Base-by-base conservation (phyloP, 75 land plant species). In the Pseudotsuga menziesii region DNA sequence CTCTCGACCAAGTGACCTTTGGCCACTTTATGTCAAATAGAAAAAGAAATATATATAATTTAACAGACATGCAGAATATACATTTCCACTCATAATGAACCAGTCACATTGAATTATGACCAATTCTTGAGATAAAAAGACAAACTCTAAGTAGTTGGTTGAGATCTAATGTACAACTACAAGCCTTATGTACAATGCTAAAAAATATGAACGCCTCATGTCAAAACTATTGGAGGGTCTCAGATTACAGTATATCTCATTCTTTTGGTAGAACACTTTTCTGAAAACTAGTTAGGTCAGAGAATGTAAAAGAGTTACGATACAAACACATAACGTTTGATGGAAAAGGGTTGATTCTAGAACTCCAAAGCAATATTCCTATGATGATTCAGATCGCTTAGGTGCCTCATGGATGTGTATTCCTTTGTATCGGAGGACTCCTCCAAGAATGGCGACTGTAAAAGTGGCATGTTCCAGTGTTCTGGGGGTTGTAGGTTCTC, bases 361-460 rank as follows among this genome's bases (percentile, higher is more conserved):
- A 4, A 39, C 52, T 79, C 79, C 82, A 85, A 44, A 27, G 87
- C 87, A 4, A 85, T 63, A 36, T 85, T 75, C 32, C 74, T 79
- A 64, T 85, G 73, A 58, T 84, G 80, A 48, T 79, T 52, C 70
- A 85, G 78, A 62, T 85, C 87, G 63, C 58, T 82, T n/a, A 79
- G 79, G 61, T 85, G 82, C 11, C 60, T 73, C 14, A 79, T 78
- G 23, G 80, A 79, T 20, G 84, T 79, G 61, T 82, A 82, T 19
- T 82, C 81, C 6, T 83, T 79, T 59, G 70, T 15, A 58, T 83
- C 85, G 17, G 61, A 71, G 20, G 71, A 16, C 4, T 71, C 78
- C 36, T 61, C 13, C 36, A 80, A 4, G 5, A 70, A 73, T 70
- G 81, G 15, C 12, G 25, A 58, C 4, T 19, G 29, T 1, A 12